phyloP scores from a whole-genome alignment of 352 stramenopile species.

The Globisporangium uncinulatum region DNA sequence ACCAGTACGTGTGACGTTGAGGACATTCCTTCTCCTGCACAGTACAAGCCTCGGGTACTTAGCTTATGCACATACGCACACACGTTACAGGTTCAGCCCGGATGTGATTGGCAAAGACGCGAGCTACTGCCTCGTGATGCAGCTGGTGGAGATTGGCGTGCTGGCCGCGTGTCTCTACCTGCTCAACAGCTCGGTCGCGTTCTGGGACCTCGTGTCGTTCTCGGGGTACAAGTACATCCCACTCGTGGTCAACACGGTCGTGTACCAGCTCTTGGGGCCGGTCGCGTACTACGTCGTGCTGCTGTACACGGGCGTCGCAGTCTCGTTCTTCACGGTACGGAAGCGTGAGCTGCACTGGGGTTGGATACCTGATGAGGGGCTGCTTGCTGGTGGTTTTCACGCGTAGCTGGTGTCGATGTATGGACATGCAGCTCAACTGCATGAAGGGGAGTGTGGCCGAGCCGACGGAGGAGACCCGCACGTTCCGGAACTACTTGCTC shows the following conservation, averaged over 20 bases:
- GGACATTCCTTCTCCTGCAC: background rate
- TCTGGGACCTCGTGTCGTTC: conserved; percentile 96
- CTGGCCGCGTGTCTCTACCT: conserved; percentile 94
- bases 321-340: conserved; percentile 94
- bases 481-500: conserved; percentile 84
- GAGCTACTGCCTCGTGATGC: conserved; percentile 88
- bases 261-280: conserved; percentile 79
- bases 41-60: no score
- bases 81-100: conserved; percentile 87
- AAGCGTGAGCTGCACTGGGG: background rate
- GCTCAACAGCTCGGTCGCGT: conserved; percentile 89
- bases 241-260: conserved; percentile 93
- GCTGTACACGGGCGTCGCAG: conserved; percentile 90
- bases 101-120: conserved; percentile 94
- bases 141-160: conserved; percentile 90
- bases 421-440: conserved; percentile 62
- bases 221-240: conserved; percentile 99
- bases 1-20: conserved; percentile 50
- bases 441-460: conserved; percentile 84
- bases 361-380: no score
- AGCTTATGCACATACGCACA: no score
- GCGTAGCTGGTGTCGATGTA: background rate
- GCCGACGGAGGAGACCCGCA: conserved; percentile 58
- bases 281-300: conserved; percentile 91
- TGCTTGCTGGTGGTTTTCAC: background rate